These are phyloP conservation scores for Nicotiana paniculata DNA, from an alignment of 257 asterid species.

Conservation along the genomic window DNA sequence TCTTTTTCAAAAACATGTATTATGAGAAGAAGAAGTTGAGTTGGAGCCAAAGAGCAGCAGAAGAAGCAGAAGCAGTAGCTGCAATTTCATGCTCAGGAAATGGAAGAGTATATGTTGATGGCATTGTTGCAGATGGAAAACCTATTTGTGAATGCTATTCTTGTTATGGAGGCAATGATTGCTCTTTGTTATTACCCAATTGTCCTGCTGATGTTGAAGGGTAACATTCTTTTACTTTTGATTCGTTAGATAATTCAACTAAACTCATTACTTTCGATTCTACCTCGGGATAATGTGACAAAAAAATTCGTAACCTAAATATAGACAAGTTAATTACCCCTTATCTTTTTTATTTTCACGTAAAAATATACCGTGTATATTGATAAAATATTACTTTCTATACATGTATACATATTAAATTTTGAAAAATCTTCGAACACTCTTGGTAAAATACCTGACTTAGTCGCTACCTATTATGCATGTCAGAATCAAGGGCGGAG, in stretches of 20 bases:
- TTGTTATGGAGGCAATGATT: conserved; percentile 53
- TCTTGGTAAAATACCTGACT: too few relatives aligned
- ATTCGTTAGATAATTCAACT: background rate
- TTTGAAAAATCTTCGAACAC: too few relatives aligned
- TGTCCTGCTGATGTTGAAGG: conserved; percentile 53
- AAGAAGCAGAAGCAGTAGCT: conserved; percentile 58
- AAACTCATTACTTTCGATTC: too few relatives aligned
- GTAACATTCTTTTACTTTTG: conserved; percentile 15
- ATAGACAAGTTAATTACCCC: conserved; percentile 5
- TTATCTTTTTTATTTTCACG: too few relatives aligned
- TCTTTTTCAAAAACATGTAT: background rate
- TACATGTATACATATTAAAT: too few relatives aligned
- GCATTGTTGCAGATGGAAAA: conserved; percentile 21
- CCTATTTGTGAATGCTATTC: conserved; percentile 62
- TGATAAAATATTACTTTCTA: too few relatives aligned
- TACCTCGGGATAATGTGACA: background rate
- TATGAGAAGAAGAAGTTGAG: conserved; percentile 16
- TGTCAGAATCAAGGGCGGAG: too few relatives aligned
- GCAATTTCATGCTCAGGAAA: conserved; percentile 46
- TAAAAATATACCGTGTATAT: too few relatives aligned
- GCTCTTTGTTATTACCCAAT: conserved; percentile 29
- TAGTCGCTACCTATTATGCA: too few relatives aligned
- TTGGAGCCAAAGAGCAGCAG: conserved; percentile 56
- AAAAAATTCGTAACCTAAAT: background rate
- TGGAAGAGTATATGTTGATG: conserved; percentile 59